Evolutionary conservation across 495 filamentous ascomycete genomes (phyloP).

Genomic region (Pyrenula aspistea): DNA sequence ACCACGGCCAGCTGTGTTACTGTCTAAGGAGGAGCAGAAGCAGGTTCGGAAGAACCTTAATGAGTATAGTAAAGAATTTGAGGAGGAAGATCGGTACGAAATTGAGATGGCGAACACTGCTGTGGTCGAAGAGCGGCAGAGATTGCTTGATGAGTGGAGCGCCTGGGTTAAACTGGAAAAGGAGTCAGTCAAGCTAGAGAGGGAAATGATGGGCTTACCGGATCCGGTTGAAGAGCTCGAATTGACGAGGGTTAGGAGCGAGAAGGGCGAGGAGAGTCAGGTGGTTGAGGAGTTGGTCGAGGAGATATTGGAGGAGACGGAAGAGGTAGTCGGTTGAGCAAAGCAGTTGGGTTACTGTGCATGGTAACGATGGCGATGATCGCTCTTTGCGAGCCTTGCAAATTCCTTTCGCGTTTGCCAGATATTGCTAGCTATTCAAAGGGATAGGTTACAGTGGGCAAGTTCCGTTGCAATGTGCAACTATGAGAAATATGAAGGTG

Average conservation of each 20-base stretch:
- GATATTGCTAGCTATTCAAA: too few relatives aligned
- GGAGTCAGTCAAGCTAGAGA: slow-evolving; percentile 62
- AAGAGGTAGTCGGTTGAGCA: slow-evolving; percentile 46
- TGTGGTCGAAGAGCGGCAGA: slow-evolving; percentile 76
- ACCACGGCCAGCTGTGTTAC: slow-evolving; percentile 76
- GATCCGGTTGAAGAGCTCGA: slow-evolving; percentile 46
- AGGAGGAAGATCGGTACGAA: slow-evolving; percentile 85
- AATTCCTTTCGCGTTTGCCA: too few relatives aligned
- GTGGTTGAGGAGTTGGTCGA: slow-evolving; percentile 84
- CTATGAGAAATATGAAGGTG: too few relatives aligned
- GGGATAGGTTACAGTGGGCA: too few relatives aligned
- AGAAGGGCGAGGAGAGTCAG: slow-evolving; percentile 50
- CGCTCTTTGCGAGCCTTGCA: too few relatives aligned
- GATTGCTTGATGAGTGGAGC: slow-evolving; percentile 78
- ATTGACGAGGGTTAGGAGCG: slow-evolving; percentile 35
- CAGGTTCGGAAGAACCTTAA: slow-evolving; percentile 94
- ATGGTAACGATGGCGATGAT: too few relatives aligned
- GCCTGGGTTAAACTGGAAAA: slow-evolving; percentile 70
- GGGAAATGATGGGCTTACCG: slow-evolving; percentile 52
- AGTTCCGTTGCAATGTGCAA: too few relatives aligned
- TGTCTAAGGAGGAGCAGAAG: slow-evolving; percentile 92
- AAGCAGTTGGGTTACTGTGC: too few relatives aligned
- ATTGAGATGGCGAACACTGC: slow-evolving; percentile 86
- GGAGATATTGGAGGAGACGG: slow-evolving; percentile 86
- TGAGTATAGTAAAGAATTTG: slow-evolving; percentile 89